Conservation (phyloP, 1,284 basidiomycete genomes). For the Microbotryum silenes-acaulis region DNA sequence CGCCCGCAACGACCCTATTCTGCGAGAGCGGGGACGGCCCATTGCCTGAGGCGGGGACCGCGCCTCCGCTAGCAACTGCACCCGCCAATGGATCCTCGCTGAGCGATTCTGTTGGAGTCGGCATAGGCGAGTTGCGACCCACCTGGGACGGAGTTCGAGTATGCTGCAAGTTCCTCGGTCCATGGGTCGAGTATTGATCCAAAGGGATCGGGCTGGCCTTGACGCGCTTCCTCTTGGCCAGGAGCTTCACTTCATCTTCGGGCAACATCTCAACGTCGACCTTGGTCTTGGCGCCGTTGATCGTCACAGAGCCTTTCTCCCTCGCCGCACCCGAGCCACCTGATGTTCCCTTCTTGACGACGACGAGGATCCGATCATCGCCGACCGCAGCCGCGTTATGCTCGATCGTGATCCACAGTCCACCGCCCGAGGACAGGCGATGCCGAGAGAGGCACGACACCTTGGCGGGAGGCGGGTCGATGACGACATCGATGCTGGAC, state of each 20-base stretch:
- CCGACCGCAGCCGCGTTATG: constrained; percentile 55
- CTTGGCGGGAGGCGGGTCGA: constrained; percentile 84
- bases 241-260: constrained; percentile 75
- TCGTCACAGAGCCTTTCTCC: constrained; percentile 71
- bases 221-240: constrained; percentile 75
- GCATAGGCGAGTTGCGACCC: not conserved
- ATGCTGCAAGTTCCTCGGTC: constrained; percentile 8
- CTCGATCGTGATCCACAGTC: constrained; percentile 90
- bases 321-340: constrained; percentile 47
- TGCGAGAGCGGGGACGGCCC: constrained; percentile 2
- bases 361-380: constrained; percentile 49
- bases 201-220: constrained; percentile 81
- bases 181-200: constrained; percentile 52
- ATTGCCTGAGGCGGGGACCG: not conserved
- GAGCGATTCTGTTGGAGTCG: not conserved
- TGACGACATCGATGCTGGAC: constrained; percentile 73
- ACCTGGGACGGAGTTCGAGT: not conserved
- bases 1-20: not conserved
- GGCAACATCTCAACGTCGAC: constrained; percentile 89
- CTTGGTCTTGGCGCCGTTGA: constrained; percentile 77
- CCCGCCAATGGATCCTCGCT: not conserved
- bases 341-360: constrained; percentile 58
- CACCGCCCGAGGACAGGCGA: constrained; percentile 81
- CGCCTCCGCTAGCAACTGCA: not conserved
- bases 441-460: constrained; percentile 81